Evolutionary conservation across 495 filamentous ascomycete genomes (phyloP).

Genomic region (Podospora bellae-mahoneyi): DNA sequence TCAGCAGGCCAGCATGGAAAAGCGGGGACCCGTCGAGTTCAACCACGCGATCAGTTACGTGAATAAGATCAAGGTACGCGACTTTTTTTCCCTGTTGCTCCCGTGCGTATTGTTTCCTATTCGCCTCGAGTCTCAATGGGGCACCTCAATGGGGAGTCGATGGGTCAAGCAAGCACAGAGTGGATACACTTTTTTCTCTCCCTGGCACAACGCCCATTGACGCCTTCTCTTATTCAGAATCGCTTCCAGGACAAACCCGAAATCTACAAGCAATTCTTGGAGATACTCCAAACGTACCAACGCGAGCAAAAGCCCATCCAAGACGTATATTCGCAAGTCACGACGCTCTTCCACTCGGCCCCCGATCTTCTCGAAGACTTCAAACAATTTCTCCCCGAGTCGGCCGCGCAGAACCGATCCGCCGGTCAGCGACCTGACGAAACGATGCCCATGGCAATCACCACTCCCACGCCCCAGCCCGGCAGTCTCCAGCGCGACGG

Average conservation of each 20-base stretch:
- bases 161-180: constrained; percentile 14
- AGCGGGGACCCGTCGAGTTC: constrained; percentile 94
- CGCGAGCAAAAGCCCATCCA: constrained; percentile 97
- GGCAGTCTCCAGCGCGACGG: constrained; percentile 44
- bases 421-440: constrained; percentile 49
- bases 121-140: constrained; percentile 10
- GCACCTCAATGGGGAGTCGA: constrained; percentile 1
- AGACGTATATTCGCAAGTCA: constrained; percentile 97
- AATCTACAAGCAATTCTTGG: constrained; percentile 98
- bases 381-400: constrained; percentile 97
- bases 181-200: constrained; percentile 21
- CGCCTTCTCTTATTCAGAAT: constrained; percentile 56
- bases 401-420: constrained; percentile 83
- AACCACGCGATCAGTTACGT: constrained; percentile 99
- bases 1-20: constrained; percentile 64
- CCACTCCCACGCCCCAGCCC: constrained; percentile 51
- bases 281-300: constrained; percentile 98
- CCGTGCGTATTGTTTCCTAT: constrained; percentile 18
- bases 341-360: constrained; percentile 84
- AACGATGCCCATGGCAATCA: constrained; percentile 58
- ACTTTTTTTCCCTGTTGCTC: constrained; percentile 6
- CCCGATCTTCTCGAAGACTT: constrained; percentile 98
- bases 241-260: constrained; percentile 93
- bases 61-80: constrained; percentile 94
- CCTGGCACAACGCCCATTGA: constrained; percentile 12